Percentiles rank a stretch among this genome's conserved stretches.
Conservation (phyloP, 352 stramenopile species). For the Aphanomyces astaci region DNA sequence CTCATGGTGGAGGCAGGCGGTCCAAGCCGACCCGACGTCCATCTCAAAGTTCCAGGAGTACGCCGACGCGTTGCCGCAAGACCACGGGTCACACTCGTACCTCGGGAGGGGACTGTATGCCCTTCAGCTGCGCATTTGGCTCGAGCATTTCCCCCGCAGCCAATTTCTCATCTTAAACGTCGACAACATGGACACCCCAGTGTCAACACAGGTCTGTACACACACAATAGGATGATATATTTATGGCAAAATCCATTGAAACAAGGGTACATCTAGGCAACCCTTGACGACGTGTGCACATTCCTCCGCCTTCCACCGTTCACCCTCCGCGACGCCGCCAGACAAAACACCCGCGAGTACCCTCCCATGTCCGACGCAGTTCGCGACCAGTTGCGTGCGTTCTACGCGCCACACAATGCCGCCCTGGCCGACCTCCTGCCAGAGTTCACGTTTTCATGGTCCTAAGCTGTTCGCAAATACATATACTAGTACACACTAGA, state of each 20-base stretch:
- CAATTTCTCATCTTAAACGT: conserved; percentile 83
- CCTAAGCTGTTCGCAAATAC: background rate
- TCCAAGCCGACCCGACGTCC: conserved; percentile 22
- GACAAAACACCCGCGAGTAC: conserved; percentile 66
- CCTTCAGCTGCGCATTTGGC: conserved; percentile 86
- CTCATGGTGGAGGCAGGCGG: conserved; percentile 18
- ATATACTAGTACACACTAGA: background rate
- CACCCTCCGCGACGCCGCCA: conserved; percentile 35
- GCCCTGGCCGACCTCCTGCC: conserved; percentile 45
- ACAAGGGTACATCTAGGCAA: too few species aligned
- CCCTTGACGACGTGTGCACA: conserved; percentile 38
- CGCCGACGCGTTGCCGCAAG: conserved; percentile 34
- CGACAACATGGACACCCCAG: conserved; percentile 70
- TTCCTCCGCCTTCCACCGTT: conserved; percentile 38
- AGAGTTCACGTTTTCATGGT: conserved; percentile 3
- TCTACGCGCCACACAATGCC: conserved; percentile 68
- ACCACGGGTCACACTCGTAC: conserved; percentile 72
- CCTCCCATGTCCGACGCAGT: conserved; percentile 32
- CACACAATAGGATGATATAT: too few species aligned
- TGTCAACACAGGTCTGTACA: conserved; percentile 27
- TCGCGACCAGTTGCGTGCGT: conserved; percentile 34
- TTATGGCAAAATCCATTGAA: too few species aligned
- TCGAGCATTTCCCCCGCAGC: conserved; percentile 74
- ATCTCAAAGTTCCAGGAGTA: conserved; percentile 39
- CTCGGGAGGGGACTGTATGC: conserved; percentile 87